phyloP scores from a whole-genome alignment of 768 basidiomycete genomes.

The Leucosporidium creatinivorum region DNA sequence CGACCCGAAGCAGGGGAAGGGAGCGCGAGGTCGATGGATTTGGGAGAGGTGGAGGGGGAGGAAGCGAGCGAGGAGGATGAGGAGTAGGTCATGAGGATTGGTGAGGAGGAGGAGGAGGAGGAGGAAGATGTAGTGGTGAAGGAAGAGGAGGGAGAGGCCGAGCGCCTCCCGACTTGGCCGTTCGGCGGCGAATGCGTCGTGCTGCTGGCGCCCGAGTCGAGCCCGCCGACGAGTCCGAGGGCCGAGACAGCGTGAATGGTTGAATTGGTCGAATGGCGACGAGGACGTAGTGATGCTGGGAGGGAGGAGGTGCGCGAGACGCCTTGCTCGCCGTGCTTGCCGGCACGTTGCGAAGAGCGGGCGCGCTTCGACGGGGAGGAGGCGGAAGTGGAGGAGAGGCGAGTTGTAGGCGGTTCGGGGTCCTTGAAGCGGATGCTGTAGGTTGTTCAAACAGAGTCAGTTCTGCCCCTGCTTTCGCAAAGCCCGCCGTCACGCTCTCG shows the following conservation, averaged over 20 bases:
- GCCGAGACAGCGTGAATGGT: slow-evolving; percentile 4
- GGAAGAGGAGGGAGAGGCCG: slow-evolving; percentile 1
- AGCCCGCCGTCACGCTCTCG: not conserved
- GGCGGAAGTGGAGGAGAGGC: not conserved
- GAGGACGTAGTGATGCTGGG: too few relatives aligned
- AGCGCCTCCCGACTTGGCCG: too few relatives aligned
- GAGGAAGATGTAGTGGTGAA: not conserved
- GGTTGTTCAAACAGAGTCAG: not conserved
- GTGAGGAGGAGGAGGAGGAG: not conserved
- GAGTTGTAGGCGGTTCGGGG: slow-evolving; percentile 16
- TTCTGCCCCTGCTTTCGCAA: not conserved
- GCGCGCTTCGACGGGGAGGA: not conserved
- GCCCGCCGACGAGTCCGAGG: not conserved
- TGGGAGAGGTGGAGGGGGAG: not conserved
- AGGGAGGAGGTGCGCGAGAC: not conserved
- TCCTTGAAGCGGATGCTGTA: slow-evolving; percentile 30
- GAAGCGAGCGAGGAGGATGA: not conserved
- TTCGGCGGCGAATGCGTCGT: too few relatives aligned
- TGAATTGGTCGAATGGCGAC: too few relatives aligned
- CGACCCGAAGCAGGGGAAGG: not conserved
- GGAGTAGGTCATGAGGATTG: not conserved
- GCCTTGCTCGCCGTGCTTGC: not conserved
- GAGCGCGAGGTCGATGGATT: not conserved
- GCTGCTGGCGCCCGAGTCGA: not conserved
- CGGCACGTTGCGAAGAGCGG: too few relatives aligned